A percentile compares a stretch with the other conserved stretches of the same genome.
Evolutionary conservation across 2,329 filamentous ascomycete species (phyloP).

Genomic region (Aspergillus sp.): DNA sequence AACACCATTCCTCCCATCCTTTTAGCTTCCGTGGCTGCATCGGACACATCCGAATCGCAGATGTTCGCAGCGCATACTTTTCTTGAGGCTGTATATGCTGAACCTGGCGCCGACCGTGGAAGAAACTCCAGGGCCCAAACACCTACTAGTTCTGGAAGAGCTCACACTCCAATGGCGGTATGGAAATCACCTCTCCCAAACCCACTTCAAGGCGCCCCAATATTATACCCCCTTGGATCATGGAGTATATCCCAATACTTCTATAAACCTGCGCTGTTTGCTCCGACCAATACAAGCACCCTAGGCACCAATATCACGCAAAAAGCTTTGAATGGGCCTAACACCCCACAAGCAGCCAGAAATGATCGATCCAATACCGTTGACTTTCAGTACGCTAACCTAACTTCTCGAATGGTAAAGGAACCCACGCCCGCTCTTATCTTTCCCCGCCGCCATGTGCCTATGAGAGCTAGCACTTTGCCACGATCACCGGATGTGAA

Average conservation of each 20-base stretch:
- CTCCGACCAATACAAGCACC: background rate
- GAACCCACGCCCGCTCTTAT: conserved; percentile 59
- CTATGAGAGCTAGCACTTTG: conserved; percentile 68
- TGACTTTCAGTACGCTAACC: conserved; percentile 37
- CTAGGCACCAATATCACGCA: conserved; percentile 5
- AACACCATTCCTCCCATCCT: conserved; percentile 56
- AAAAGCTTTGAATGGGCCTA: conserved; percentile 14
- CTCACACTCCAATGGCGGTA: conserved; percentile 47
- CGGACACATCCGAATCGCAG: conserved; percentile 78
- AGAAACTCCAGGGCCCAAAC: conserved; percentile 66
- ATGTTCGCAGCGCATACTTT: conserved; percentile 73
- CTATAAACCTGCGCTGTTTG: background rate
- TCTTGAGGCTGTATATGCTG: conserved; percentile 75
- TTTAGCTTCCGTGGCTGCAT: conserved; percentile 71
- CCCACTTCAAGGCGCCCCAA: conserved; percentile 20
- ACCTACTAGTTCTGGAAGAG: conserved; percentile 58
- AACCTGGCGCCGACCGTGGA: conserved; percentile 57
- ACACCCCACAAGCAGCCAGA: conserved; percentile 22
- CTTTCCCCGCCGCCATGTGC: conserved; percentile 56
- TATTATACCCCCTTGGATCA: conserved; percentile 12
- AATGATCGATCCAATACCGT: conserved; percentile 21
- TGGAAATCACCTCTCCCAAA: conserved; percentile 35
- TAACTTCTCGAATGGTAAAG: conserved; percentile 45
- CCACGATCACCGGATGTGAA: conserved; percentile 75
- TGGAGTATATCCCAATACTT: background rate